Conservation (phyloP, 2,329 filamentous ascomycete genomes). For the Sporothrix phasma region DNA sequence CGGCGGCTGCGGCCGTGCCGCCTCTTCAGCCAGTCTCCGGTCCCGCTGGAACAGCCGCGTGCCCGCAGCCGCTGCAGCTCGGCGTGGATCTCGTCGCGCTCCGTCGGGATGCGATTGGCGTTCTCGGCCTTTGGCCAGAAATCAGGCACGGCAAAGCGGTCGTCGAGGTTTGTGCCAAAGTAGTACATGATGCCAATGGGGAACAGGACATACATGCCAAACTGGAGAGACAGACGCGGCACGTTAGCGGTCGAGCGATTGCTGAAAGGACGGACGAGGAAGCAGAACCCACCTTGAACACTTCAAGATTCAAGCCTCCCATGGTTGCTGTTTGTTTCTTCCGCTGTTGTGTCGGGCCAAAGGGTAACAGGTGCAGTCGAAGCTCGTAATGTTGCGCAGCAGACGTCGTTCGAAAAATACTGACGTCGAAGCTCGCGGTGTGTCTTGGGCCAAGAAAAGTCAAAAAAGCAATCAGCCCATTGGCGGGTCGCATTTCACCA, state of each 20-base stretch:
- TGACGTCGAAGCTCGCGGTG: neutral
- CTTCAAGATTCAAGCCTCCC: constrained; percentile 82
- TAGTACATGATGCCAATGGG: constrained; percentile 99
- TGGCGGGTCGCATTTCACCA: neutral
- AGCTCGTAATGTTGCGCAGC: neutral
- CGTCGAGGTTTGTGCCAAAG: constrained; percentile 96
- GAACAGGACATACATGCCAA: constrained; percentile 98
- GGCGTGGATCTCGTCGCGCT: constrained; percentile 69
- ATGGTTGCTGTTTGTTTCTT: constrained; percentile 35
- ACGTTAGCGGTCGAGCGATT: neutral
- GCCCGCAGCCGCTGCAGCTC: constrained; percentile 66
- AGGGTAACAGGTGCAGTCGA: neutral
- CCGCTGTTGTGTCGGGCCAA: neutral
- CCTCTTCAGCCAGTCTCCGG: constrained; percentile 38
- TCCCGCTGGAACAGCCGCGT: constrained; percentile 67
- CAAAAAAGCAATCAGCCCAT: constrained; percentile 8
- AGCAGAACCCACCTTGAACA: constrained; percentile 65
- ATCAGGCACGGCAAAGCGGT: constrained; percentile 74
- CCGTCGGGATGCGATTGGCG: constrained; percentile 65
- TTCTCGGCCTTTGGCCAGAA: constrained; percentile 87
- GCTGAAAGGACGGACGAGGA: neutral
- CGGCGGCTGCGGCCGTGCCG: constrained; percentile 17
- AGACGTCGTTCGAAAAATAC: neutral
- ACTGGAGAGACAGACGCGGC: constrained; percentile 45
- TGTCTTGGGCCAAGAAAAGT: constrained; percentile 3